Evolutionary conservation across 345 rosid genomes (phyloP).

Genomic region (Salix exigua): DNA sequence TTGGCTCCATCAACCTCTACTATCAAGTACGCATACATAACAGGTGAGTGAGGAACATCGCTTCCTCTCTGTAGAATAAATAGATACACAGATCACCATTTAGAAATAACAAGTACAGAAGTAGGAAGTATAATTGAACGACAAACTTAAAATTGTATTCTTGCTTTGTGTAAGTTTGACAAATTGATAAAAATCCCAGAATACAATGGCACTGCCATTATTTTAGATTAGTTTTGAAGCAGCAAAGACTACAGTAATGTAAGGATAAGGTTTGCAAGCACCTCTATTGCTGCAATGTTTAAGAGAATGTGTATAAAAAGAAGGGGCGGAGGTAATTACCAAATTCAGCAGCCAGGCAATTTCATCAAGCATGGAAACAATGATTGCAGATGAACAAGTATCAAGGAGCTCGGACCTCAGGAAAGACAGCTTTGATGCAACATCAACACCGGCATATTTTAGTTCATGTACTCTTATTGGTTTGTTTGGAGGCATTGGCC

Average conservation of each 20-base stretch:
- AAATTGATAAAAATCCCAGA: background rate
- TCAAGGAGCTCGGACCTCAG: constrained; percentile 64
- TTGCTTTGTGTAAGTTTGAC: background rate
- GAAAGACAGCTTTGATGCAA: constrained; percentile 57
- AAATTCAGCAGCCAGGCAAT: constrained; percentile 90
- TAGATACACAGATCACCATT: background rate
- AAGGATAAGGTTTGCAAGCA: background rate
- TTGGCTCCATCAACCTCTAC: constrained; percentile 66
- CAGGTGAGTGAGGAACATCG: constrained; percentile 97
- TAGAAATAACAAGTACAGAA: background rate
- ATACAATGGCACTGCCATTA: background rate
- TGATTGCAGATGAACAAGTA: constrained; percentile 73
- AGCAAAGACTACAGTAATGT: constrained; percentile 11
- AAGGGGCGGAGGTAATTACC: constrained; percentile 41
- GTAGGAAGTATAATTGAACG: background rate
- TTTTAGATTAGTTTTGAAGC: constrained; percentile 2
- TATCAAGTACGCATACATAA: constrained; percentile 78
- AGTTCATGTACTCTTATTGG: constrained; percentile 78
- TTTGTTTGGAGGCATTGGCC: constrained; percentile 76
- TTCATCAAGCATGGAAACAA: constrained; percentile 94
- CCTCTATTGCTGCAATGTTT: background rate
- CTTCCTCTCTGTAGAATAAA: constrained; percentile 74
- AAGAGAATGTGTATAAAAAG: background rate
- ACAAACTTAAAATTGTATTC: background rate
- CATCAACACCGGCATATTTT: constrained; percentile 84